Percentiles rank a stretch among this genome's conserved stretches.
These are phyloP conservation scores for Talaromyces sp. DNA, from an alignment of 2,329 filamentous ascomycete genomes.

Conservation along the genomic window DNA sequence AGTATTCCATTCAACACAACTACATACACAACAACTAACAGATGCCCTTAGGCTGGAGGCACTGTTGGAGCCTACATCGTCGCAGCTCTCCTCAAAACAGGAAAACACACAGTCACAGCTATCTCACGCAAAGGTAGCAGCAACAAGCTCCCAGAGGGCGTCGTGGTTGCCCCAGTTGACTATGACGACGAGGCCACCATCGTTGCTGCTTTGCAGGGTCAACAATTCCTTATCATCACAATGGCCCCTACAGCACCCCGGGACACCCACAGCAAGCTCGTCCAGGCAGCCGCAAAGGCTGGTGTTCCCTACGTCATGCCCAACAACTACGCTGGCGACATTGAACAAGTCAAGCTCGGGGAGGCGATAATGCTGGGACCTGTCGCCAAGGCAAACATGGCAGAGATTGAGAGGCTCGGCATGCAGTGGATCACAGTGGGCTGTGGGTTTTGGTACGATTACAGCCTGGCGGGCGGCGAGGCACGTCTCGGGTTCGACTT, in stretches of 20 bases:
- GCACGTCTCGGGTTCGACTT: conserved; percentile 48
- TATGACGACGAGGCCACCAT: conserved; percentile 31
- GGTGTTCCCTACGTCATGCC: conserved; percentile 53
- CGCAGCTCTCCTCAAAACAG: background rate
- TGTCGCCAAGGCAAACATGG: background rate
- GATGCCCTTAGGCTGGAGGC: conserved; percentile 1
- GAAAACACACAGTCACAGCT: background rate
- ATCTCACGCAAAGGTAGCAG: background rate
- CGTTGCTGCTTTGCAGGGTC: conserved; percentile 46
- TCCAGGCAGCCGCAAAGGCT: conserved; percentile 52
- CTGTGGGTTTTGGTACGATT: conserved; percentile 51
- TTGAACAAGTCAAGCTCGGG: conserved; percentile 22
- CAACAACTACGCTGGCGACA: conserved; percentile 39
- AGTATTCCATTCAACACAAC: background rate
- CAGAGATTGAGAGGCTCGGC: conserved; percentile 34
- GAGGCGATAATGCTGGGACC: conserved; percentile 33
- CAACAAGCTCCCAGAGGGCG: background rate
- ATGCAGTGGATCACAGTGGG: conserved; percentile 41
- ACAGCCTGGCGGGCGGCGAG: conserved; percentile 36
- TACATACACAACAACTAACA: background rate
- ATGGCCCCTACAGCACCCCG: conserved; percentile 39
- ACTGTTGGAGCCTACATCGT: background rate
- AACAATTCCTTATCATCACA: conserved; percentile 56
- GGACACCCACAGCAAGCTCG: conserved; percentile 42
- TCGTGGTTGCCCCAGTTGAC: background rate